Percentiles rank a stretch among this genome's conserved stretches.
Evolutionary conservation across 352 stramenopile genomes (phyloP).

Genomic region (Phytophthora cajani): DNA sequence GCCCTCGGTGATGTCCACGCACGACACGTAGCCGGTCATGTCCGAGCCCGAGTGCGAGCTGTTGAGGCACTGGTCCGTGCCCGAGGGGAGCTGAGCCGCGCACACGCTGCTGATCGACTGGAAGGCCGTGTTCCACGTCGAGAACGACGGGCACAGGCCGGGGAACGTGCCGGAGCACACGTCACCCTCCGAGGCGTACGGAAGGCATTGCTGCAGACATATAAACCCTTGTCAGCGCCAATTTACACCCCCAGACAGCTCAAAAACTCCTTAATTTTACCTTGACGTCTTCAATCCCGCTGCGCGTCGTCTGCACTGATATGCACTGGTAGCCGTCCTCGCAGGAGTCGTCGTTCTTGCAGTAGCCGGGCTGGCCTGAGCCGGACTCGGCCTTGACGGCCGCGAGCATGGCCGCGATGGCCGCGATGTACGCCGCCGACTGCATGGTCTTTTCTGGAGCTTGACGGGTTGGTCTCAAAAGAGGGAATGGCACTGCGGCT

Average conservation of each 20-base stretch:
- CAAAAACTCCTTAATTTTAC: neutral
- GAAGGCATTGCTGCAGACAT: conserved; percentile 57
- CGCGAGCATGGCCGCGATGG: conserved; percentile 32
- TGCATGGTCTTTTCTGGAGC: conserved; percentile 34
- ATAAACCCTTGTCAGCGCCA: neutral
- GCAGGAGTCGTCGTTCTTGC: conserved; percentile 62
- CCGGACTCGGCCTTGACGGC: conserved; percentile 46
- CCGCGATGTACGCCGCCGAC: conserved; percentile 28
- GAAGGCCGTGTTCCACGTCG: conserved; percentile 66
- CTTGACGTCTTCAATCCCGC: conserved; percentile 72
- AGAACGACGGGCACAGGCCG: conserved; percentile 78
- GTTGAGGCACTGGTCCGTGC: conserved; percentile 52
- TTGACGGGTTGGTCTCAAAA: conserved; percentile 35
- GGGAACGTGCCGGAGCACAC: conserved; percentile 66
- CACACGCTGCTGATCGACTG: conserved; percentile 78
- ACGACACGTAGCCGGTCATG: conserved; percentile 41
- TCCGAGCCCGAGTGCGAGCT: conserved; percentile 31
- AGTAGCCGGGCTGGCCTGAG: conserved; percentile 62
- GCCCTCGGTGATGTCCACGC: conserved; percentile 50
- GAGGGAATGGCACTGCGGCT: conserved; percentile 37
- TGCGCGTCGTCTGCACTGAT: conserved; percentile 80
- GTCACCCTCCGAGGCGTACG: conserved; percentile 48
- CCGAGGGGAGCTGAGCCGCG: conserved; percentile 66
- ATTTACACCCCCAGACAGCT: too few relatives aligned
- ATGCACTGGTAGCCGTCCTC: conserved; percentile 70